These are phyloP conservation scores for Acacia melanoxylon DNA, from an alignment of 306 rosid species.

Conservation along the genomic window DNA sequence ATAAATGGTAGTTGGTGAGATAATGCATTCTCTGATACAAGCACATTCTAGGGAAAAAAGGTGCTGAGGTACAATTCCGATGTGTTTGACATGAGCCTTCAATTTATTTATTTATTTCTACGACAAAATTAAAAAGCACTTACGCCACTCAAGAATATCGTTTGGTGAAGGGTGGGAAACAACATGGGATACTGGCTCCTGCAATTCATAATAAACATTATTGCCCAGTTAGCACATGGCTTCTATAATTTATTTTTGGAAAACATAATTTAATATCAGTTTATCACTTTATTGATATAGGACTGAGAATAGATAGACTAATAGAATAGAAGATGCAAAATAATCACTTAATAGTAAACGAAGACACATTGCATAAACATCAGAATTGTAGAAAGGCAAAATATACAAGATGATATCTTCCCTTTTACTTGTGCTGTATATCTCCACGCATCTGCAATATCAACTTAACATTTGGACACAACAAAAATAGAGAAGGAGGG, in stretches of 20 bases:
- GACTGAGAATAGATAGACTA: not conserved
- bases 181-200: slow-evolving; percentile 99
- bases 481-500: not conserved
- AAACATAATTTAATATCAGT: not conserved
- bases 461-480: slow-evolving; percentile 19
- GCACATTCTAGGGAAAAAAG: not conserved
- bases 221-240: not conserved
- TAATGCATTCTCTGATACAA: not conserved
- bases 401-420: not conserved
- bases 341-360: not conserved
- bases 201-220: slow-evolving; percentile 31
- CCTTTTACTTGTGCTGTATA: slow-evolving; percentile 21
- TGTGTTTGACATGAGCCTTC: not conserved
- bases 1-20: not conserved
- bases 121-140: slow-evolving; percentile 42
- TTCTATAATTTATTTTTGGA: not conserved
- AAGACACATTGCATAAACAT: not conserved
- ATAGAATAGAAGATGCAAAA: slow-evolving; percentile 3
- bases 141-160: slow-evolving; percentile 99
- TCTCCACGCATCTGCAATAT: slow-evolving; percentile 8
- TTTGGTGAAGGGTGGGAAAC: slow-evolving; percentile 92
- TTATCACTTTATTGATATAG: slow-evolving; percentile 1
- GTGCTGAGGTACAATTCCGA: not conserved
- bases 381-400: slow-evolving; percentile 18
- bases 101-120: not conserved